Evolutionary conservation across 225 moss, liverwort and hornwort genomes (phyloP).

Genomic region (Anthoceros angustus): DNA sequence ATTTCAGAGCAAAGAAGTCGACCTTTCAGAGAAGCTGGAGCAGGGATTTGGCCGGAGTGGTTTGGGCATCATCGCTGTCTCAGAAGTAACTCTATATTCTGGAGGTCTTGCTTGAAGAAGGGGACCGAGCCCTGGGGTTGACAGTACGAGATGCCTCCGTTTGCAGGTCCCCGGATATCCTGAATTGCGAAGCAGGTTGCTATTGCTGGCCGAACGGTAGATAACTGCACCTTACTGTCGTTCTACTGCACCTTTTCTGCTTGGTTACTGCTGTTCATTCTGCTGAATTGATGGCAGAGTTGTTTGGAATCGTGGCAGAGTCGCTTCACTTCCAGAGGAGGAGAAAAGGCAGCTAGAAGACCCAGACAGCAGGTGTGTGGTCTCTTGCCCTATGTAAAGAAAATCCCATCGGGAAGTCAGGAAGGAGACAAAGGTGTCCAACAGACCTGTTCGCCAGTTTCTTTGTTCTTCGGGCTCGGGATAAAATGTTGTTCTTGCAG

Average conservation of each 20-base stretch:
- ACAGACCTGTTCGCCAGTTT: background rate
- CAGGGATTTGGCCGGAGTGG: conserved; percentile 61
- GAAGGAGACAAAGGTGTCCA: background rate
- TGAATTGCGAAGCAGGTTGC: conserved; percentile 49
- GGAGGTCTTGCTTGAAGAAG: background rate
- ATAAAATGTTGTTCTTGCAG: conserved; percentile 20
- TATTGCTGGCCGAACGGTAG: conserved; percentile 77
- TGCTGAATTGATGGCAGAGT: conserved; percentile 10
- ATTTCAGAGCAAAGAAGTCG: conserved; percentile 37
- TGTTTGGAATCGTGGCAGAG: conserved; percentile 25
- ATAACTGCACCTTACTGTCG: background rate
- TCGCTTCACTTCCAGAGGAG: conserved; percentile 60
- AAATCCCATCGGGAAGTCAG: background rate
- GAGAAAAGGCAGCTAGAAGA: conserved; percentile 51
- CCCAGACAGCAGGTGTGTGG: conserved; percentile 47
- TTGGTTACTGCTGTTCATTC: background rate
- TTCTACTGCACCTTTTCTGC: background rate
- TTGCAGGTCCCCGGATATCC: conserved; percentile 65
- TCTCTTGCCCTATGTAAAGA: background rate
- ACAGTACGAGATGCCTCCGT: background rate
- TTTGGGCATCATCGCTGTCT: conserved; percentile 71
- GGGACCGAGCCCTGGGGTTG: background rate
- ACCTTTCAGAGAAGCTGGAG: conserved; percentile 48
- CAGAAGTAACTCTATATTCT: conserved; percentile 24
- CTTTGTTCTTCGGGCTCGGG: background rate